phyloP scores from a whole-genome alignment of 2,329 filamentous ascomycete genomes.

The Cladophialophora immunda region DNA sequence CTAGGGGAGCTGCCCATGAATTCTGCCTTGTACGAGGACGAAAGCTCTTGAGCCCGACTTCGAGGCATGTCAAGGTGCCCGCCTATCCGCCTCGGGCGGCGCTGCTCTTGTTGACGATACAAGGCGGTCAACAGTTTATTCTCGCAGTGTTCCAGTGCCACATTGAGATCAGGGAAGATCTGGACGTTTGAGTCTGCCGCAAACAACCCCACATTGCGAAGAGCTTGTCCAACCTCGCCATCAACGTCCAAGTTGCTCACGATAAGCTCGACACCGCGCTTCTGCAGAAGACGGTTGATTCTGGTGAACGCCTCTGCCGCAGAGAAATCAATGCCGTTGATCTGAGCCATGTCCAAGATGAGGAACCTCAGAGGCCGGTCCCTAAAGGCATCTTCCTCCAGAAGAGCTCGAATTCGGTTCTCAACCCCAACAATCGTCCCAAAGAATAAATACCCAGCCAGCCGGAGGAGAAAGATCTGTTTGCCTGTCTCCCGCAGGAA shows the following conservation, averaged over 20 bases:
- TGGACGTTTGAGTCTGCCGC: slow-evolving; percentile 76
- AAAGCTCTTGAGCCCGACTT: slow-evolving; percentile 32
- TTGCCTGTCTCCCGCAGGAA: slow-evolving; percentile 85
- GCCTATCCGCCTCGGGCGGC: slow-evolving; percentile 39
- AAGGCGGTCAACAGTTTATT: slow-evolving; percentile 88
- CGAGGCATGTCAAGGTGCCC: slow-evolving; percentile 40
- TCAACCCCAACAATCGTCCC: slow-evolving; percentile 97
- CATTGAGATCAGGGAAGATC: slow-evolving; percentile 89
- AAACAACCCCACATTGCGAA: slow-evolving; percentile 85
- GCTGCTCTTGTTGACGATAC: slow-evolving; percentile 71
- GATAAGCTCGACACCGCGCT: slow-evolving; percentile 80
- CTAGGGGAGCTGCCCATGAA: slow-evolving; percentile 77
- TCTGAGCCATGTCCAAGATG: slow-evolving; percentile 86
- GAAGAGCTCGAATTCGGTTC: slow-evolving; percentile 80
- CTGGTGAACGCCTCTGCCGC: slow-evolving; percentile 94
- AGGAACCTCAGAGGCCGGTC: slow-evolving; percentile 85
- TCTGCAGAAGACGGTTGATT: slow-evolving; percentile 82
- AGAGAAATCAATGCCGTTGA: slow-evolving; percentile 94
- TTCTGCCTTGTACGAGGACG: slow-evolving; percentile 54
- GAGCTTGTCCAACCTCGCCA: slow-evolving; percentile 76
- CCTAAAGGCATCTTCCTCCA: slow-evolving; percentile 82
- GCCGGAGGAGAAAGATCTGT: slow-evolving; percentile 90
- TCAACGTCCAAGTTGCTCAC: slow-evolving; percentile 83
- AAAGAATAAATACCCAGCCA: slow-evolving; percentile 96
- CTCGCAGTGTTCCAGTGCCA: slow-evolving; percentile 91